A percentile compares a stretch with the other conserved stretches of the same genome.
phyloP scores from a whole-genome alignment of 2,329 filamentous ascomycete species.

The Pseudogymnoascus pannorum region DNA sequence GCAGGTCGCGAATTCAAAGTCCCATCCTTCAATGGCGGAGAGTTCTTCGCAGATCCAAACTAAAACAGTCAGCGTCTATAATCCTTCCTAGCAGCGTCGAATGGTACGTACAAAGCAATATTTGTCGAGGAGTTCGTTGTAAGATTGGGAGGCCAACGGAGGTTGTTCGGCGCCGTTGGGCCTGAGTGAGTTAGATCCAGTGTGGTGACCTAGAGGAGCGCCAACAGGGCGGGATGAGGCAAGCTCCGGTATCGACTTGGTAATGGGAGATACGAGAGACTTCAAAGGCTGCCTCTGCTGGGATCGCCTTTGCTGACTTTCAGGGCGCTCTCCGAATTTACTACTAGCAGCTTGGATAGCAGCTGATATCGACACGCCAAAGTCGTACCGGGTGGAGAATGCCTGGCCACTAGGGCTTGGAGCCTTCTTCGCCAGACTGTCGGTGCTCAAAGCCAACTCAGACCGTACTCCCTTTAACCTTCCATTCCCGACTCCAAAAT shows the following conservation, averaged over 20 bases:
- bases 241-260: neutral
- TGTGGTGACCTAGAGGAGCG: neutral
- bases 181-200: neutral
- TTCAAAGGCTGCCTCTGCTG: constrained; percentile 18
- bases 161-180: constrained; percentile 48
- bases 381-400: constrained; percentile 93
- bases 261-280: constrained; percentile 14
- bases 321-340: constrained; percentile 49
- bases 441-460: constrained; percentile 44
- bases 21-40: constrained; percentile 43
- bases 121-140: constrained; percentile 95
- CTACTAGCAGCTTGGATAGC: constrained; percentile 71
- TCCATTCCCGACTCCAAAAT: constrained; percentile 34
- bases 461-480: constrained; percentile 66
- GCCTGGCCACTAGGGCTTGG: constrained; percentile 58
- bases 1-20: constrained; percentile 32
- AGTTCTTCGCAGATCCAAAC: constrained; percentile 56
- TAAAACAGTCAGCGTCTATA: constrained; percentile 38
- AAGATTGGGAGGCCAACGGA: constrained; percentile 76
- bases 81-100: constrained; percentile 24
- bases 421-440: constrained; percentile 31
- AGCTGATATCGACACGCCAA: constrained; percentile 81
- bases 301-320: constrained; percentile 38
- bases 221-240: neutral
- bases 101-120: constrained; percentile 97